Conservation (phyloP, 2,329 filamentous ascomycete genomes). For the Penicillium sp. region DNA sequence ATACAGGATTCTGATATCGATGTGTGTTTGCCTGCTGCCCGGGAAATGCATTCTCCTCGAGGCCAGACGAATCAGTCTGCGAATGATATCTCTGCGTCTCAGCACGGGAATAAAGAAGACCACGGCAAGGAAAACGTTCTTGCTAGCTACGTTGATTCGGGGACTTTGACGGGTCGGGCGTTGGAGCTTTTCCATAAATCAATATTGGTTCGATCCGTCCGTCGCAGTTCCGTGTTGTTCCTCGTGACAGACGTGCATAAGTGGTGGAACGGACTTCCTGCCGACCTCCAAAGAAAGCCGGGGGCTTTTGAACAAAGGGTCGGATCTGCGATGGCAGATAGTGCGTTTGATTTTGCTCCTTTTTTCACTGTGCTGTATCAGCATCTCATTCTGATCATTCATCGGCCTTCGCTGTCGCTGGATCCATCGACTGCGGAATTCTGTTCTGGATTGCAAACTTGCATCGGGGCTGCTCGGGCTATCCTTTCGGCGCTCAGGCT, state of each 20-base stretch:
- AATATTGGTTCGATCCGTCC: slow-evolving; percentile 42
- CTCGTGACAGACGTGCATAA: slow-evolving; percentile 44
- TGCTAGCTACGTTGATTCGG: slow-evolving; percentile 43
- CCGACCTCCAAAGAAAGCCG: slow-evolving; percentile 26
- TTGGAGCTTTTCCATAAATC: slow-evolving; percentile 46
- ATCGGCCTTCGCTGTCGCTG: slow-evolving; percentile 42
- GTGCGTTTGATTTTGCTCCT: slow-evolving; percentile 35
- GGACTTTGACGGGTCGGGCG: slow-evolving; percentile 41
- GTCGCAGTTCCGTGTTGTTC: slow-evolving; percentile 38
- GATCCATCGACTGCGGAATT: slow-evolving; percentile 41
- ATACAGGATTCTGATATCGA: slow-evolving; percentile 46
- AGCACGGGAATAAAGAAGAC: neutral
- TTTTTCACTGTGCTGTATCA: slow-evolving; percentile 47
- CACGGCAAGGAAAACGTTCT: slow-evolving; percentile 34
- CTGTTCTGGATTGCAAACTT: slow-evolving; percentile 43
- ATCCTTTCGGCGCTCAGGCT: slow-evolving; percentile 39
- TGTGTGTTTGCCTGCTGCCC: slow-evolving; percentile 48
- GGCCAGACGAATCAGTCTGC: neutral
- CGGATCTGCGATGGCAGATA: neutral
- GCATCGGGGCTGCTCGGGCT: slow-evolving; percentile 41
- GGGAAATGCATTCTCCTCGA: slow-evolving; percentile 41
- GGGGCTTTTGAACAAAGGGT: neutral
- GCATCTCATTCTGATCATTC: slow-evolving; percentile 42
- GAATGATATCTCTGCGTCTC: neutral
- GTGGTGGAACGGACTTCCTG: slow-evolving; percentile 45